Conservation (phyloP, 176 grass and related monocot species). For the Eleusine coracana region DNA sequence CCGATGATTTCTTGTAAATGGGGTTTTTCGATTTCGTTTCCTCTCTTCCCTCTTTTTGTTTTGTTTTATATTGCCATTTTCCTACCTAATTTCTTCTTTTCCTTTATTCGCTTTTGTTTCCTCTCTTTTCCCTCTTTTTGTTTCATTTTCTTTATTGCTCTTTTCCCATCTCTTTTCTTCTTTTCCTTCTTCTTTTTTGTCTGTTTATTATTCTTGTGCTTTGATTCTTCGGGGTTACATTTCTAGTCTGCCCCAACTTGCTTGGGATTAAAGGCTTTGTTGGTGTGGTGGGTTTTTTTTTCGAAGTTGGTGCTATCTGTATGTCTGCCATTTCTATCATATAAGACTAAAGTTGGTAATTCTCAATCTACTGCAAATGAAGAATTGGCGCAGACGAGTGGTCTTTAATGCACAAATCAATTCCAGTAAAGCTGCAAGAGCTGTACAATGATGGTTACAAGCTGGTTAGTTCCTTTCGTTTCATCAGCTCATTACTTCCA, state of each 20-base stretch:
- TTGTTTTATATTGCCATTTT: too few relatives aligned
- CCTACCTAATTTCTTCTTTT: too few relatives aligned
- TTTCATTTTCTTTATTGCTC: too few relatives aligned
- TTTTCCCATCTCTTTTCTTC: too few relatives aligned
- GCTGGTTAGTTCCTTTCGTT: slow-evolving; percentile 63
- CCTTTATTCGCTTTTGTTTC: too few relatives aligned
- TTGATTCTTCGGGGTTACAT: too few relatives aligned
- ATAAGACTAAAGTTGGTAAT: neutral
- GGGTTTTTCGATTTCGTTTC: neutral
- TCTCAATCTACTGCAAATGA: slow-evolving; percentile 38
- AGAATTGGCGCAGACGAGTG: slow-evolving; percentile 81
- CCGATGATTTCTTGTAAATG: slow-evolving; percentile 10
- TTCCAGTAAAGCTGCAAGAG: slow-evolving; percentile 73
- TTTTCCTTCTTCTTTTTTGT: too few relatives aligned
- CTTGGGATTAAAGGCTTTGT: too few relatives aligned
- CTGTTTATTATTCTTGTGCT: too few relatives aligned
- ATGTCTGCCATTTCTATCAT: slow-evolving; percentile 14
- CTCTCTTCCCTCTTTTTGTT: too few relatives aligned
- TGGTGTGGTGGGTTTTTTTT: neutral
- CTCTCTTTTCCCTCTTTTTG: too few relatives aligned
- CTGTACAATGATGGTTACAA: slow-evolving; percentile 77
- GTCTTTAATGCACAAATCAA: slow-evolving; percentile 72
- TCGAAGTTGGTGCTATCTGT: slow-evolving; percentile 12
- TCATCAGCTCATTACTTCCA: neutral
- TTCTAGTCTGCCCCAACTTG: too few relatives aligned